Evolutionary conservation across 345 rosid species (phyloP).

Genomic region (Rhodamnia argentea): DNA sequence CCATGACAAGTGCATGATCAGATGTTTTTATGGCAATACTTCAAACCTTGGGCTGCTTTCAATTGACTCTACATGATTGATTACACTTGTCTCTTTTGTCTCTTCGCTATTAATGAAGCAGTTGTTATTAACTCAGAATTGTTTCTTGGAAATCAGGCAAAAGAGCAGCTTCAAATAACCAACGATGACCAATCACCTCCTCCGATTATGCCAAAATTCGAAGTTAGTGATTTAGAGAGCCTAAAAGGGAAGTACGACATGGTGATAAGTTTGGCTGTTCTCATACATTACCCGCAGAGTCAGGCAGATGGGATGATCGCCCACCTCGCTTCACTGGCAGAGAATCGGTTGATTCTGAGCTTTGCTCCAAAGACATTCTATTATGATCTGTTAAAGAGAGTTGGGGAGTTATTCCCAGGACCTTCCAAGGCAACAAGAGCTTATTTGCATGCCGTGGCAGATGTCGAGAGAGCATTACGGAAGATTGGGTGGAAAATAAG

Average conservation of each 20-base stretch:
- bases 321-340: conserved; percentile 86
- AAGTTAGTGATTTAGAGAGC: conserved; percentile 85
- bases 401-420: conserved; percentile 93
- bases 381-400: conserved; percentile 64
- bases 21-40: background rate
- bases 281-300: conserved; percentile 89
- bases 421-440: conserved; percentile 98
- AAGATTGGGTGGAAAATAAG: conserved; percentile 93
- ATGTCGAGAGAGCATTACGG: conserved; percentile 66
- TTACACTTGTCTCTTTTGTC: background rate
- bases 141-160: conserved; percentile 32
- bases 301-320: conserved; percentile 94
- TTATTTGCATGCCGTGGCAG: conserved; percentile 80
- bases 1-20: background rate
- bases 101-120: background rate
- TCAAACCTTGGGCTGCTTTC: background rate
- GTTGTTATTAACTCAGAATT: background rate
- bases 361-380: conserved; percentile 93
- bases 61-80: background rate
- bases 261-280: conserved; percentile 82
- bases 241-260: conserved; percentile 66
- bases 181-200: conserved; percentile 8
- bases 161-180: conserved; percentile 38
- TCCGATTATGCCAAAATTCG: conserved; percentile 49
- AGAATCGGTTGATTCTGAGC: conserved; percentile 65